Evolutionary conservation across 768 basidiomycete genomes (phyloP), one percentile per base, ranked within the genome.

Genomic region (Leccinum imitatum): DNA sequence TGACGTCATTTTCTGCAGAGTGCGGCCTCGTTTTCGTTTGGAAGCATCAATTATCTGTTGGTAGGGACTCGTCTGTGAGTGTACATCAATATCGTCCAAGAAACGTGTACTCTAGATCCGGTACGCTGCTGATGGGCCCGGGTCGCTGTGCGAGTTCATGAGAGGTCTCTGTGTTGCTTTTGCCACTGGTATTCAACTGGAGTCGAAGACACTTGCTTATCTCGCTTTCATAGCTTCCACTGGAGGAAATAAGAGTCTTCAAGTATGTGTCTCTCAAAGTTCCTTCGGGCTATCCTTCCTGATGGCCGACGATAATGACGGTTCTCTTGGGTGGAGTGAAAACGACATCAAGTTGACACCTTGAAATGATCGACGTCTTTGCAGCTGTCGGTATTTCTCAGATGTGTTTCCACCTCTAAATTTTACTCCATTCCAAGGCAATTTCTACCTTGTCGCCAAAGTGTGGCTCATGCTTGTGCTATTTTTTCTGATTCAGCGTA

Each of bases 81-180:
- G 8, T 6, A 46, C 41, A 17, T 25, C 19, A 21, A 25, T 21
- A 15, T 23, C 0, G 50, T 5, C 10, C 6, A 8, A 35, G 17
- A 53, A 33, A 21, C 13, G 21, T 4, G 3, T 30, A 4, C 2
- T 44, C 19, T 19, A 70, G 68, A 68, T 69, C 21, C 64, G 69
- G 8, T 69, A 68, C 15, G 48, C 68, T 2, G 68, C 63, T 27
- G 57, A 67, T 46, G 31, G 9, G 53, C 25, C 4, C 14, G 10
- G 31, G 11, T 65, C 25, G 55, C 52, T 21, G 61, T 66, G 68
- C 62, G 23, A 63, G 66, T 30, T 44, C 41, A 44, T 19, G n/a
- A n/a, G 41, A 39, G n/a, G n/a, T 41, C 41, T 6, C 2, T 17
- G 17, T 5, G 2, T 27, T 30, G 2, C 0, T 8, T n/a, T 37